Evolutionary conservation across 2,329 filamentous ascomycete genomes (phyloP).

Genomic region (Bipolaris victoriae): DNA sequence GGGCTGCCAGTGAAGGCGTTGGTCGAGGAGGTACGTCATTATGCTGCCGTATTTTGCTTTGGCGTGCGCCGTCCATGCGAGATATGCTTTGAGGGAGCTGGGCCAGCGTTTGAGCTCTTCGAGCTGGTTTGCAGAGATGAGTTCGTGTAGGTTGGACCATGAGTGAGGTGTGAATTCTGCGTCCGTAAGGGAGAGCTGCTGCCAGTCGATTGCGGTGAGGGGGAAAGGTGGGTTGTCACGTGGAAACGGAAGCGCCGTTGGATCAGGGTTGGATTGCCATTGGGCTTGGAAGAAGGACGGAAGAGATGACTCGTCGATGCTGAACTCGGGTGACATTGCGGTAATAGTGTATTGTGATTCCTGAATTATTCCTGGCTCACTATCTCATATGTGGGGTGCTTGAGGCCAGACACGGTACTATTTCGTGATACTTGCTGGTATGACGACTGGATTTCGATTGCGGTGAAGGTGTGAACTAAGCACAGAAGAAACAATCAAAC

Average conservation of each 20-base stretch:
- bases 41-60: constrained; percentile 63
- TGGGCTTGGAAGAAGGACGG: constrained; percentile 38
- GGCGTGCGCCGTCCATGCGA: constrained; percentile 63
- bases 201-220: constrained; percentile 45
- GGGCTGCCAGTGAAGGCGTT: constrained; percentile 61
- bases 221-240: constrained; percentile 44
- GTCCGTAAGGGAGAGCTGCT: constrained; percentile 42
- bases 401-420: neutral
- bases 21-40: constrained; percentile 61
- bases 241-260: constrained; percentile 44
- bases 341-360: neutral
- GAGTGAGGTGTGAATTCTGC: constrained; percentile 43
- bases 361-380: neutral
- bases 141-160: constrained; percentile 40
- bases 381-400: neutral
- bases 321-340: constrained; percentile 18
- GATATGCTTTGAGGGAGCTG: constrained; percentile 64
- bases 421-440: neutral
- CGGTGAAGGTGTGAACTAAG: too few relatives aligned
- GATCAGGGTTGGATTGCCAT: constrained; percentile 41
- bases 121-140: constrained; percentile 58
- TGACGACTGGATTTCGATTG: neutral
- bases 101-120: constrained; percentile 64
- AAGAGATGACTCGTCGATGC: constrained; percentile 33
- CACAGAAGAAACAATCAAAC: neutral